These are phyloP conservation scores for Sideroxylon spinosum DNA, from an alignment of 179 eudicot genomes.

Conservation along the genomic window DNA sequence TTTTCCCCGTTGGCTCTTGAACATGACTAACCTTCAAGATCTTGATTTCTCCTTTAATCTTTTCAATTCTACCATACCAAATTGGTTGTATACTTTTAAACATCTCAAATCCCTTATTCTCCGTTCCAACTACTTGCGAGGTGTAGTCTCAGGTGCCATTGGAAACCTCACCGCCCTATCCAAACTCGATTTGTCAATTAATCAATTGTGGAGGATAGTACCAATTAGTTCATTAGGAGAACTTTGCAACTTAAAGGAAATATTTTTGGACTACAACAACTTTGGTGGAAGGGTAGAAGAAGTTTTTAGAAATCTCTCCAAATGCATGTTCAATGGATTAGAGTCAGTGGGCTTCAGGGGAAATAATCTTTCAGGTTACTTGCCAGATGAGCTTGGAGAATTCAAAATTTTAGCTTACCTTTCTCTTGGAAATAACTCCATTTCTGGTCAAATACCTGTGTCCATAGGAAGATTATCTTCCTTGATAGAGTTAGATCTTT, in stretches of 20 bases:
- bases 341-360: neutral
- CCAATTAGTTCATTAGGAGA: neutral
- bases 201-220: neutral
- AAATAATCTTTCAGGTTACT: neutral
- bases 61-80: neutral
- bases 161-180: neutral
- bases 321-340: slow-evolving; percentile 1
- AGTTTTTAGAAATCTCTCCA: neutral
- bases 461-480: slow-evolving; percentile 13
- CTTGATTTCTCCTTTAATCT: neutral
- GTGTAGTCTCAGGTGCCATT: neutral
- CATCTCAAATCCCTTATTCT: neutral
- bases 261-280: neutral
- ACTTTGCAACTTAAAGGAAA: neutral
- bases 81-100: neutral
- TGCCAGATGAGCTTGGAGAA: neutral
- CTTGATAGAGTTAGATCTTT: neutral
- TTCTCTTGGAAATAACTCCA: neutral
- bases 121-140: neutral
- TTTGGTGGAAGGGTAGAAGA: neutral
- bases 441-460: slow-evolving; percentile 4
- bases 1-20: neutral
- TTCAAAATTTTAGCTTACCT: neutral
- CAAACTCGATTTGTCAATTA: neutral
- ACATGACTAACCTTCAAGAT: neutral